Percentiles rank a stretch among this genome's conserved stretches.
These are phyloP conservation scores for Luzula sylvatica DNA, from an alignment of 176 grass and related monocot species.

Conservation along the genomic window DNA sequence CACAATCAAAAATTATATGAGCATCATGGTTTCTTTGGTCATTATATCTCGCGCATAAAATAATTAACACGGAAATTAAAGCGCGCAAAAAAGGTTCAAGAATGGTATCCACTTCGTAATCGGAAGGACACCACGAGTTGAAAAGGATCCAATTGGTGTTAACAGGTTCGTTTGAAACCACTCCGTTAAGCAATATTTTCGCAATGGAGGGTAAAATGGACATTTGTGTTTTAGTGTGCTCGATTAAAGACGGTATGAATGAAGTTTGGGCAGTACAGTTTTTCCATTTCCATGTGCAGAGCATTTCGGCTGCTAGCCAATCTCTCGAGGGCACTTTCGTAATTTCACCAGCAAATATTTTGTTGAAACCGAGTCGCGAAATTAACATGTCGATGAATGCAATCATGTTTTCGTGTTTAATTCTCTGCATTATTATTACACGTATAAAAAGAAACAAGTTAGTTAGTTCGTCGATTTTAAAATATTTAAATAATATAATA, in stretches of 20 bases:
- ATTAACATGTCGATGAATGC: constrained; percentile 66
- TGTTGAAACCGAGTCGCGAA: constrained; percentile 54
- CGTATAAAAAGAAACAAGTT: too few relatives aligned
- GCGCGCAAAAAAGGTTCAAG: constrained; percentile 52
- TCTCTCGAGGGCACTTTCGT: constrained; percentile 38
- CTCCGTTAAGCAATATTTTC: constrained; percentile 48
- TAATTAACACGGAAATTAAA: constrained; percentile 53
- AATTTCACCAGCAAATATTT: constrained; percentile 57
- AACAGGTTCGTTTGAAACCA: constrained; percentile 31
- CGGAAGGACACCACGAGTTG: constrained; percentile 58
- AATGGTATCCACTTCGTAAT: constrained; percentile 58
- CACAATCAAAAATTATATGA: constrained; percentile 39
- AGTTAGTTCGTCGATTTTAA: too few relatives aligned
- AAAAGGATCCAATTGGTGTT: constrained; percentile 58
- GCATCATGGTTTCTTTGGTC: constrained; percentile 42
- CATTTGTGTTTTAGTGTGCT: constrained; percentile 40
- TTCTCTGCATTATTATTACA: constrained; percentile 36
- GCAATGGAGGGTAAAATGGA: constrained; percentile 31
- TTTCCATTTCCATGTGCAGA: constrained; percentile 81
- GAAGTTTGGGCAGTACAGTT: constrained; percentile 33
- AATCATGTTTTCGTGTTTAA: constrained; percentile 48
- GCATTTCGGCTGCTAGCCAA: constrained; percentile 82
- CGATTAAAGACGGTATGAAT: constrained; percentile 66
- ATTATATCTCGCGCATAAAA: constrained; percentile 31
- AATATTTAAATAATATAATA: too few relatives aligned